These are phyloP conservation scores for Hanseniaspora thailandica DNA, from an alignment of 805 yeast genomes.

Conservation along the genomic window DNA sequence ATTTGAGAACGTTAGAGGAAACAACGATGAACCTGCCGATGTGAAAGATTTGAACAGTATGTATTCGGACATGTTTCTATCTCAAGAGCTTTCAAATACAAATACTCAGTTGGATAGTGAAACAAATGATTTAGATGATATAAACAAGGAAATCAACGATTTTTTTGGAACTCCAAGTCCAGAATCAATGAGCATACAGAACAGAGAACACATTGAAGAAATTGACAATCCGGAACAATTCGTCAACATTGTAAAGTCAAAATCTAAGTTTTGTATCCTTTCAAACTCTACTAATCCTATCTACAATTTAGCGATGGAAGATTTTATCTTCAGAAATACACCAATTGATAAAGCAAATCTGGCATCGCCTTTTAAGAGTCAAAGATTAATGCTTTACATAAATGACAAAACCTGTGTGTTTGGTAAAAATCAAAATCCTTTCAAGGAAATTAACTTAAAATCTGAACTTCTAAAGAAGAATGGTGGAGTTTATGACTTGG, in stretches of 20 bases:
- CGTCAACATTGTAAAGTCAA: slow-evolving; percentile 1
- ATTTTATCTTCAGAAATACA: slow-evolving; percentile 55
- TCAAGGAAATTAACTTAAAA: slow-evolving; percentile 67
- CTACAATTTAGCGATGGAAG: slow-evolving; percentile 70
- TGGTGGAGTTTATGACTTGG: slow-evolving; percentile 44
- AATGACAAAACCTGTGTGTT: slow-evolving; percentile 82
- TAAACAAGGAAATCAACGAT: slow-evolving; percentile 9
- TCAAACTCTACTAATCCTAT: slow-evolving; percentile 39
- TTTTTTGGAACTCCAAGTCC: background rate
- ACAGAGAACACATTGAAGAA: background rate
- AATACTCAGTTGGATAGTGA: background rate
- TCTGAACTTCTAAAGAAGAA: slow-evolving; percentile 29
- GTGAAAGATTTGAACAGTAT: slow-evolving; percentile 6
- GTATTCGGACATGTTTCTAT: slow-evolving; percentile 2
- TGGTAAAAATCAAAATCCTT: slow-evolving; percentile 93
- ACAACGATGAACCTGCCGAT: background rate
- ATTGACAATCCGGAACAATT: background rate
- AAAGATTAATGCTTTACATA: slow-evolving; percentile 57
- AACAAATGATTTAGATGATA: background rate
- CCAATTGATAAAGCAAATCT: slow-evolving; percentile 29
- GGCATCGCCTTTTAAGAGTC: slow-evolving; percentile 25
- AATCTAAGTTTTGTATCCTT: slow-evolving; percentile 2
- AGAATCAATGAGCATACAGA: background rate
- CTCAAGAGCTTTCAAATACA: background rate
- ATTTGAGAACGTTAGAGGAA: background rate